A percentile compares a stretch with the other conserved stretches of the same genome.
phyloP scores from a whole-genome alignment of 2,329 filamentous ascomycete species.

The Emericellopsis cladophorae region DNA sequence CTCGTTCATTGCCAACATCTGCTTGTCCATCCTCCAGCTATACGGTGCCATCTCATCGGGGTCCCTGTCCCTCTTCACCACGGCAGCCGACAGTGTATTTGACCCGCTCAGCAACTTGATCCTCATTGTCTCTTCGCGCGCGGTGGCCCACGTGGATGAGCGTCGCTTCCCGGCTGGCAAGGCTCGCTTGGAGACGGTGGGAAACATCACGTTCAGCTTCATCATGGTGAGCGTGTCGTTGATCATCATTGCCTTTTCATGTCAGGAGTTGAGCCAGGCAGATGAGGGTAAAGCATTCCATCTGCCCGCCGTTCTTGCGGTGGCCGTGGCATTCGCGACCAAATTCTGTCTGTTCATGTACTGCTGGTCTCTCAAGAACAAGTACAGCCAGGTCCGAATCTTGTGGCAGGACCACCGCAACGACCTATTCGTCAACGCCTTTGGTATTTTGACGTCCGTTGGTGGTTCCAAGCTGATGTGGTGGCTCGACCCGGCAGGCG shows the following conservation, averaged over 20 bases:
- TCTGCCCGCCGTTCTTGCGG: constrained; percentile 73
- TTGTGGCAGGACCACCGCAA: constrained; percentile 97
- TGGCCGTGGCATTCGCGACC: constrained; percentile 70
- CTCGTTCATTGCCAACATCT: constrained; percentile 67
- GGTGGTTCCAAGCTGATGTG: constrained; percentile 77
- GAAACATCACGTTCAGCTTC: constrained; percentile 94
- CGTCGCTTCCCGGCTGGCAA: constrained; percentile 84
- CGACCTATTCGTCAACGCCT: constrained; percentile 91
- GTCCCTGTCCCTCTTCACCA: constrained; percentile 93
- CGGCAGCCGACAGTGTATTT: constrained; percentile 91
- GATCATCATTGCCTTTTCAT: constrained; percentile 83
- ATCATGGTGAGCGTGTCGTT: constrained; percentile 88
- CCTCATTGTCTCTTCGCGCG: constrained; percentile 75
- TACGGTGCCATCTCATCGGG: constrained; percentile 79
- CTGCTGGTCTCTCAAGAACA: constrained; percentile 82
- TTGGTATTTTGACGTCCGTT: constrained; percentile 84
- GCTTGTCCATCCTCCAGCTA: constrained; percentile 69
- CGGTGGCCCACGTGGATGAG: constrained; percentile 76
- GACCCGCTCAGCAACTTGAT: constrained; percentile 84
- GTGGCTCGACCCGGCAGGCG: constrained; percentile 93
- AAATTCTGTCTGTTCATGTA: constrained; percentile 80
- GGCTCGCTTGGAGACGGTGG: constrained; percentile 85
- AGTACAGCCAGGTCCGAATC: constrained; percentile 84
- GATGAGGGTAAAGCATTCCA: constrained; percentile 54
- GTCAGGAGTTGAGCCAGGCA: constrained; percentile 50